A percentile compares a stretch with the other conserved stretches of the same genome.
Conservation (phyloP, 345 rosid genomes). For the Lumnitzera racemosa region DNA sequence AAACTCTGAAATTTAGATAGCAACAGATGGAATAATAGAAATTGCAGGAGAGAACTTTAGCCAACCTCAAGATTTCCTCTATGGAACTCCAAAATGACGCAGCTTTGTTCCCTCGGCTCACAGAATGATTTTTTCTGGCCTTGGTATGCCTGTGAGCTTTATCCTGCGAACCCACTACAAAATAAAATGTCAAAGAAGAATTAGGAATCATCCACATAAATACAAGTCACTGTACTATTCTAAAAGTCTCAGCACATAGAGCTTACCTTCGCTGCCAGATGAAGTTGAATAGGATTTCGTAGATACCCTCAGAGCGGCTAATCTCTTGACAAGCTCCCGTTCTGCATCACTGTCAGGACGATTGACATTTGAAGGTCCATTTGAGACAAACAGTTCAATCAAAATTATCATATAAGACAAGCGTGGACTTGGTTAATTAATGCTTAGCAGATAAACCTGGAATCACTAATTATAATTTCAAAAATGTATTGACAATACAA, state of each 20-base stretch:
- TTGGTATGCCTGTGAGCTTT: conserved; percentile 7
- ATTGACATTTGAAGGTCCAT: conserved; percentile 6
- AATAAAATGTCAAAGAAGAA: not conserved
- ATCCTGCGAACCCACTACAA: conserved; percentile 8
- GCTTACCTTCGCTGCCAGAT: conserved; percentile 23
- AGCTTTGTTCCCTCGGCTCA: conserved; percentile 15
- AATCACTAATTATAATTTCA: too few relatives aligned
- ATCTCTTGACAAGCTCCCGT: conserved; percentile 53
- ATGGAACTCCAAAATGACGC: conserved; percentile 36
- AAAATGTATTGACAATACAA: too few relatives aligned
- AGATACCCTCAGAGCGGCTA: conserved; percentile 44
- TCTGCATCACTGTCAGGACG: conserved; percentile 48
- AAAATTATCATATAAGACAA: not conserved
- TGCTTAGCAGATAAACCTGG: too few relatives aligned
- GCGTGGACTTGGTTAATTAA: too few relatives aligned
- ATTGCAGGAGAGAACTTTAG: not conserved
- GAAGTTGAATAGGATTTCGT: conserved; percentile 24
- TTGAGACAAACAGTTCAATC: not conserved
- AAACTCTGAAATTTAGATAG: not conserved
- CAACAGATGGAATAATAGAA: not conserved
- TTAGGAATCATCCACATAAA: not conserved
- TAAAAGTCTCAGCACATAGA: not conserved
- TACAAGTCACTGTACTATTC: not conserved
- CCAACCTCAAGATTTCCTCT: conserved; percentile 33
- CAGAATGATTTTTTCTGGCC: conserved; percentile 9